A percentile compares a stretch with the other conserved stretches of the same genome.
Evolutionary conservation across 495 filamentous ascomycete genomes (phyloP).

Genomic region (Penicillium coprophilum): DNA sequence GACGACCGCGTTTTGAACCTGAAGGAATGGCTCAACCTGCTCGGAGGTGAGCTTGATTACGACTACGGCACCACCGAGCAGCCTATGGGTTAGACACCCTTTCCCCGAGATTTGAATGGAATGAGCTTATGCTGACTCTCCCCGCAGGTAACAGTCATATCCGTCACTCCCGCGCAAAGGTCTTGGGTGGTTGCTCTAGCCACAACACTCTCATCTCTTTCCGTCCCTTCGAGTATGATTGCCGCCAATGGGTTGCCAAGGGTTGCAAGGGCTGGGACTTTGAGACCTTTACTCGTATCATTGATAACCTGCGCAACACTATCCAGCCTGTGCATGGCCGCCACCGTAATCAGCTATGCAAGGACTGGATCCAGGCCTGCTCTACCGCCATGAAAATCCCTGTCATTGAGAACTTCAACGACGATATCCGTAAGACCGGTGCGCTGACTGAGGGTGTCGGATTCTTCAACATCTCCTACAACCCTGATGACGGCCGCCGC

Average conservation of each 20-base stretch:
- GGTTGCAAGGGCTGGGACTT: slow-evolving; percentile 80
- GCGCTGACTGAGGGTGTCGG: slow-evolving; percentile 70
- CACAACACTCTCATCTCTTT: slow-evolving; percentile 88
- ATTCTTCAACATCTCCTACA: slow-evolving; percentile 83
- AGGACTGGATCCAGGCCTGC: slow-evolving; percentile 78
- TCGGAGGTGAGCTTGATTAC: slow-evolving; percentile 81
- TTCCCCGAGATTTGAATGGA: no score
- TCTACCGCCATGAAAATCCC: slow-evolving; percentile 71
- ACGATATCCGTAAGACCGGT: slow-evolving; percentile 66
- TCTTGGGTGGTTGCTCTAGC: slow-evolving; percentile 80
- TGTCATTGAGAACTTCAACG: slow-evolving; percentile 77
- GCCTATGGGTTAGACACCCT: slow-evolving; percentile 59
- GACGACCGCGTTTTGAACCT: slow-evolving; percentile 71
- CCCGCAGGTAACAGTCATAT: slow-evolving; percentile 73
- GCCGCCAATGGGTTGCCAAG: slow-evolving; percentile 66
- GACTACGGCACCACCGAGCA: slow-evolving; percentile 86
- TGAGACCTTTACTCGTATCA: slow-evolving; percentile 68
- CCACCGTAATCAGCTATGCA: slow-evolving; percentile 79
- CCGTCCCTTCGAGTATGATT: slow-evolving; percentile 78
- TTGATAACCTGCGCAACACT: slow-evolving; percentile 75
- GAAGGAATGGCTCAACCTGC: slow-evolving; percentile 73
- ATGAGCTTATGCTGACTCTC: slow-evolving; percentile 6
- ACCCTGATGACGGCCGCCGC: slow-evolving; percentile 73
- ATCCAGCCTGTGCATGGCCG: slow-evolving; percentile 74
- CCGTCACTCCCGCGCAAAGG: slow-evolving; percentile 79